Percentiles rank a stretch among this genome's conserved stretches.
phyloP scores from a whole-genome alignment of 2,329 filamentous ascomycete species.

The Aspergillus brunneoviolaceus region DNA sequence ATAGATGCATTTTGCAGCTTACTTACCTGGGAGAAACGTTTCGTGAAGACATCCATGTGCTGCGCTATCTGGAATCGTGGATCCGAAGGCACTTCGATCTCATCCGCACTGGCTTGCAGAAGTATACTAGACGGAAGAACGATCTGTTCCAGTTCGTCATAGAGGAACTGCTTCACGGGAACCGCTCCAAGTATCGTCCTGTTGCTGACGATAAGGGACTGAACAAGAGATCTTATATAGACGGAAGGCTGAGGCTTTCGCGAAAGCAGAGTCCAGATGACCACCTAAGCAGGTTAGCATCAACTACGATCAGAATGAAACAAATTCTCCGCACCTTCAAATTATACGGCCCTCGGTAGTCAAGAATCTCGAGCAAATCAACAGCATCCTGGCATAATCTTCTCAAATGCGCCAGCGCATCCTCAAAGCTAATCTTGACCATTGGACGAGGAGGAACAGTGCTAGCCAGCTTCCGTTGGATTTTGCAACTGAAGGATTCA shows the following conservation, averaged over 20 bases:
- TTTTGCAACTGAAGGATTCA: constrained; percentile 82
- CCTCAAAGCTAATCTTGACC: constrained; percentile 70
- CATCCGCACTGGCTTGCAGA: constrained; percentile 71
- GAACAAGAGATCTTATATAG: constrained; percentile 77
- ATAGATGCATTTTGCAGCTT: background rate
- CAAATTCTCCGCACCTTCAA: constrained; percentile 55
- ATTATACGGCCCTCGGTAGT: constrained; percentile 67
- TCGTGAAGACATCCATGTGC: constrained; percentile 68
- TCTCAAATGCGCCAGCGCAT: constrained; percentile 68
- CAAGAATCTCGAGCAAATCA: constrained; percentile 66
- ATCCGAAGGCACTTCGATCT: constrained; percentile 71
- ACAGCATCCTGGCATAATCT: constrained; percentile 70
- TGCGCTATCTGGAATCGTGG: constrained; percentile 70
- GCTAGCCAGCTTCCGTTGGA: constrained; percentile 88
- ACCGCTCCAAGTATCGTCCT: constrained; percentile 67
- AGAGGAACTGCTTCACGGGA: constrained; percentile 71
- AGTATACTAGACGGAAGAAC: constrained; percentile 71
- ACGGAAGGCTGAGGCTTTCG: constrained; percentile 79
- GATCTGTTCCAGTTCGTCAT: constrained; percentile 76
- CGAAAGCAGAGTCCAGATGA: constrained; percentile 71
- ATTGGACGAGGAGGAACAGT: constrained; percentile 92
- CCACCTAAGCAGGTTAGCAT: constrained; percentile 53
- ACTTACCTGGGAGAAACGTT: constrained; percentile 51
- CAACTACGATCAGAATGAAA: background rate
- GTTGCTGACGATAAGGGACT: constrained; percentile 72